Percentiles rank a stretch among this genome's conserved stretches.
phyloP scores from a whole-genome alignment of 2,329 filamentous ascomycete genomes.

The Lecanoromycetidae sp. region DNA sequence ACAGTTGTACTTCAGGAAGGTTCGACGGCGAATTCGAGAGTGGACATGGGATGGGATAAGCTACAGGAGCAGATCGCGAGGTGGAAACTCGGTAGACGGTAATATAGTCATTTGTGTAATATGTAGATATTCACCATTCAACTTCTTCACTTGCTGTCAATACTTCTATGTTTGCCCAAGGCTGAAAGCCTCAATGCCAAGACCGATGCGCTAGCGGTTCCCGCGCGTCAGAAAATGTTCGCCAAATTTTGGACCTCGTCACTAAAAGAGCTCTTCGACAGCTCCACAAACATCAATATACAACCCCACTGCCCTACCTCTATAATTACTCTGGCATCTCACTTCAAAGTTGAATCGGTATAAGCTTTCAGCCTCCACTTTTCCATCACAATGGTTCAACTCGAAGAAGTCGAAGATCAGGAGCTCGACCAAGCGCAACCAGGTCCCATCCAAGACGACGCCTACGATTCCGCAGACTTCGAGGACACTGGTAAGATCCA shows the following conservation, averaged over 20 bases:
- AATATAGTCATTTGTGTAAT: not conserved
- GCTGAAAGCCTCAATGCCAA: not conserved
- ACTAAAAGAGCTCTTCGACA: not conserved
- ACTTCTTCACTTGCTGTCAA: no score
- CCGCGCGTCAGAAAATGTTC: no score
- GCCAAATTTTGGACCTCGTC: not conserved
- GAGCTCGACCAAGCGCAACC: conserved; percentile 66
- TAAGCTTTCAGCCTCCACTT: no score
- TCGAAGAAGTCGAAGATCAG: conserved; percentile 94
- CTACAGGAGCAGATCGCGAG: conserved; percentile 75
- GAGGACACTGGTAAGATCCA: conserved; percentile 70
- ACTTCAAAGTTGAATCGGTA: no score
- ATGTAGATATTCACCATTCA: conserved; percentile 3
- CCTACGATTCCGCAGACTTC: conserved; percentile 66
- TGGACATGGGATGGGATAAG: conserved; percentile 65
- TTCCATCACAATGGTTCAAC: conserved; percentile 66
- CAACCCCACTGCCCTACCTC: not conserved
- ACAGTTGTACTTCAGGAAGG: conserved; percentile 94
- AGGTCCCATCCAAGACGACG: conserved; percentile 50
- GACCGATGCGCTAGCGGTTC: not conserved
- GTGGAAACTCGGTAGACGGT: conserved; percentile 67
- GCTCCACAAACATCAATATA: not conserved
- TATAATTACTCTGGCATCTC: not conserved
- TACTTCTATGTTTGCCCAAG: no score
- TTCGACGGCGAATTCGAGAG: conserved; percentile 52